Evolutionary conservation across 2,329 filamentous ascomycete species (phyloP), one percentile per base, ranked within the genome.

Genomic region (Macroventuria anomochaeta): DNA sequence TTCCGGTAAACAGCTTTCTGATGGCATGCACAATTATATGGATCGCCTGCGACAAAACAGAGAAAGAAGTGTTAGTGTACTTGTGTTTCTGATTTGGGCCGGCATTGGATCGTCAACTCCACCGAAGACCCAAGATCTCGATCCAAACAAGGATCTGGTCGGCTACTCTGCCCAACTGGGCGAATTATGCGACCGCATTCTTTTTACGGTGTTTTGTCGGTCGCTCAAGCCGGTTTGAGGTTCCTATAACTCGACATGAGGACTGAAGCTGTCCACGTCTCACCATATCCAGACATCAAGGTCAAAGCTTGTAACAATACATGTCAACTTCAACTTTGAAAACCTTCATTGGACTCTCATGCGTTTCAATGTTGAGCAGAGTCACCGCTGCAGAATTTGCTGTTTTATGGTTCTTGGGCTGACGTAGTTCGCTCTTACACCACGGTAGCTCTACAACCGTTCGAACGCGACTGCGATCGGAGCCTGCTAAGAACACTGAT

Each of bases 181-280:
- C n/a, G 29, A 33, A 17, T 5, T 20, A 6, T 15, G 23, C 33
- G 36, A 46, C 23, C 29, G 12, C 8, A 17, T 36, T 36, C 17
- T 23, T 23, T 29, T 13, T 23, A 6, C n/a, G 21, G 28, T 23
- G 23, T 31, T n/a, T 10, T n/a, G 21, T 33, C 20, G 13, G 21
- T 20, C 13, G 10, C 13, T 29, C 36, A 26, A 15, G 23, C 29
- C 11, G 23, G 54, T 56, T 21, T 29, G 20, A 8, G 6, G 13
- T 32, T 13, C 28, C 20, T 15, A 21, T 41, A 21, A 29, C 10
- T 31, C 3, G 21, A 32, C 11, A 25, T 13, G 12, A 18, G n/a
- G 17, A 46, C 41, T 52, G 49, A 52, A 23, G 49, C 49, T 40
- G 36, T 41, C 17, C 11, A 31, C 17, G 49, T 52, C 41, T 39